These are phyloP conservation scores for Hypocreales sp. DNA, from an alignment of 2,329 filamentous ascomycete species.

Conservation along the genomic window DNA sequence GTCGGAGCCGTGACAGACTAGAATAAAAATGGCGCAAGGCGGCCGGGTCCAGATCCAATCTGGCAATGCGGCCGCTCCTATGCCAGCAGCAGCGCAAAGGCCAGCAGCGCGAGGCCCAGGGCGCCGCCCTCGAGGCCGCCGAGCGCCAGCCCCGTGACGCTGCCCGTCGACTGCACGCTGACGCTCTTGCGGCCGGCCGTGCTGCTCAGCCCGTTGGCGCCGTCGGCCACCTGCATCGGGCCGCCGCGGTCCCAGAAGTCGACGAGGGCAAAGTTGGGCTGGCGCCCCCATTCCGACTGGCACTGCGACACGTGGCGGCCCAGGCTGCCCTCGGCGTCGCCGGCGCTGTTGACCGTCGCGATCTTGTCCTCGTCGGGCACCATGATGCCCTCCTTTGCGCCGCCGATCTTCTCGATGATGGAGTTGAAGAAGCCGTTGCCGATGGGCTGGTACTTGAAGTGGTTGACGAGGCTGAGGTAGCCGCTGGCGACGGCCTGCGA, in stretches of 20 bases:
- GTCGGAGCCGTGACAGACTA: too few relatives aligned
- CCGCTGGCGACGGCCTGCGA: conserved; percentile 37
- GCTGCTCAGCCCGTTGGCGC: conserved; percentile 40
- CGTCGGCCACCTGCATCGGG: conserved; percentile 53
- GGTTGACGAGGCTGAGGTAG: conserved; percentile 61
- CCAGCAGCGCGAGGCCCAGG: too few relatives aligned
- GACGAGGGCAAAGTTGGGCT: conserved; percentile 60
- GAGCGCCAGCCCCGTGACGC: too few relatives aligned
- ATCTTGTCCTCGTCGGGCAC: conserved; percentile 47
- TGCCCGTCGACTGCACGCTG: too few relatives aligned
- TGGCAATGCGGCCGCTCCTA: too few relatives aligned
- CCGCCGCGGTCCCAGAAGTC: conserved; percentile 67
- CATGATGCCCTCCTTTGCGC: conserved; percentile 29
- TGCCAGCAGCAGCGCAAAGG: too few relatives aligned
- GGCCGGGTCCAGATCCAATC: too few relatives aligned
- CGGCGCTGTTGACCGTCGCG: conserved; percentile 49
- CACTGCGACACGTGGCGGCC: conserved; percentile 40
- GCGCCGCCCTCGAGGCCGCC: too few relatives aligned
- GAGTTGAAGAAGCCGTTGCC: conserved; percentile 31
- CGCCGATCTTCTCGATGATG: conserved; percentile 1
- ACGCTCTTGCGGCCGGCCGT: conserved; percentile 22
- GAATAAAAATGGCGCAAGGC: too few relatives aligned
- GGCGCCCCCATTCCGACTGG: conserved; percentile 38
- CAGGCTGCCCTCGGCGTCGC: conserved; percentile 33
- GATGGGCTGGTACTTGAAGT: conserved; percentile 53